Evolutionary conservation across 257 asterid genomes (phyloP), one percentile per base, ranked within the genome.

Genomic region (Solanum chmielewskii): DNA sequence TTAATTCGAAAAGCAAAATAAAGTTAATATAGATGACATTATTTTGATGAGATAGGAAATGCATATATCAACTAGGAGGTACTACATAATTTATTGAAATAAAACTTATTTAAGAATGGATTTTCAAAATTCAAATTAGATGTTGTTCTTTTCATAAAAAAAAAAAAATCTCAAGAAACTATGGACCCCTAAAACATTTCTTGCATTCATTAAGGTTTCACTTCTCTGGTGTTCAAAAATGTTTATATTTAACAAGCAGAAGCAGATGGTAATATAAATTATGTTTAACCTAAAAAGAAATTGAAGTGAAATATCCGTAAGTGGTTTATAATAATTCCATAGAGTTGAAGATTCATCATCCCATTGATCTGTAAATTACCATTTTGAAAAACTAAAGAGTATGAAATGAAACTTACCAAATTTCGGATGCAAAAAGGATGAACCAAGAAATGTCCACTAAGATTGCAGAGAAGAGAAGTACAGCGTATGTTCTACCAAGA

Each of bases 401-500:
- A 74, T 74, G 52, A 74, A 74, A 21, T 21, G 52, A 21, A 74
- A 14, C 31, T 74, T 90, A 96, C 99, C 97, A 95, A 90, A 93
- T 93, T 87, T 92, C 92, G 71, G 74, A 87, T 23, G 97, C 91
- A 90, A 94, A 96, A 83, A 96, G 96, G 70, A 94, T 83, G 89
- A 96, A 93, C 99, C 99, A 96, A 45, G 91, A 90, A 86, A 96
- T 42, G 90, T 96, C 99, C 83, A 95, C 95, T 88, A 92, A 89
- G 89, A 95, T 86, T 88, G 98, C 94, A 77, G 90, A 93, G 88
- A 96, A 92, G 77, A 96, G 95, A 86, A 96, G 98, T 76, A 93
- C 88, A 14, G 97, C 98, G 83, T 96, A 96, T 9, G 99, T 95
- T 84, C 98, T 90, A 27, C 98, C 98, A 71, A 96, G 97, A 90